These are phyloP conservation scores for Plantago elongata DNA, from an alignment of 257 asterid species.

Conservation along the genomic window DNA sequence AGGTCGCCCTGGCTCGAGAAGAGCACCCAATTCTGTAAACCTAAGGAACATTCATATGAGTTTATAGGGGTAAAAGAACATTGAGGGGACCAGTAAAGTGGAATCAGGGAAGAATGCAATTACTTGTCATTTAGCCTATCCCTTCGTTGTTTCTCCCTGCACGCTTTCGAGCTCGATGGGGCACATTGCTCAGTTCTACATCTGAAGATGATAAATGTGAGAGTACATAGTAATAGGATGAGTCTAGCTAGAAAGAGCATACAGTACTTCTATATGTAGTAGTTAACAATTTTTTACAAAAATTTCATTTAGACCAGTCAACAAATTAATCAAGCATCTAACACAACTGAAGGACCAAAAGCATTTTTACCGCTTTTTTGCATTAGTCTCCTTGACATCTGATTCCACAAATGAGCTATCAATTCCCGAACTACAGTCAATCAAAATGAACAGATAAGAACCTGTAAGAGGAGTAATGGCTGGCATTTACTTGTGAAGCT, in stretches of 20 bases:
- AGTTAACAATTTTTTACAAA: not conserved
- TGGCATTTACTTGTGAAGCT: not conserved
- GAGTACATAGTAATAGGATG: constrained; percentile 1
- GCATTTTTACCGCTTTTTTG: constrained; percentile 54
- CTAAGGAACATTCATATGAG: constrained; percentile 24
- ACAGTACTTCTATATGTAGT: not conserved
- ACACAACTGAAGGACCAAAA: not conserved
- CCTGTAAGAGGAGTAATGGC: not conserved
- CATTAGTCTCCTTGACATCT: constrained; percentile 45
- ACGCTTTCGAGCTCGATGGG: constrained; percentile 67
- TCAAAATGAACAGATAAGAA: not conserved
- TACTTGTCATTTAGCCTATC: constrained; percentile 73
- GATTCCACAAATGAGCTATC: constrained; percentile 62
- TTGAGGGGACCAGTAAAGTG: not conserved
- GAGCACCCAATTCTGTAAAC: constrained; percentile 64
- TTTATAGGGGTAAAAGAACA: constrained; percentile 8
- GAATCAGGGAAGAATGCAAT: constrained; percentile 17
- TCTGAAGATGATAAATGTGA: constrained; percentile 16
- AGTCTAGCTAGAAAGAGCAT: not conserved
- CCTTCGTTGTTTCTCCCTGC: constrained; percentile 72
- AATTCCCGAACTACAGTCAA: constrained; percentile 38
- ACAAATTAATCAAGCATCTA: not conserved
- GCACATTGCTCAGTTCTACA: constrained; percentile 46
- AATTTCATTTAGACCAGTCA: not conserved
- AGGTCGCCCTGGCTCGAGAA: constrained; percentile 76